Conservation (phyloP, 148 eudicot genomes). For the Salicornia ramosissima region DNA sequence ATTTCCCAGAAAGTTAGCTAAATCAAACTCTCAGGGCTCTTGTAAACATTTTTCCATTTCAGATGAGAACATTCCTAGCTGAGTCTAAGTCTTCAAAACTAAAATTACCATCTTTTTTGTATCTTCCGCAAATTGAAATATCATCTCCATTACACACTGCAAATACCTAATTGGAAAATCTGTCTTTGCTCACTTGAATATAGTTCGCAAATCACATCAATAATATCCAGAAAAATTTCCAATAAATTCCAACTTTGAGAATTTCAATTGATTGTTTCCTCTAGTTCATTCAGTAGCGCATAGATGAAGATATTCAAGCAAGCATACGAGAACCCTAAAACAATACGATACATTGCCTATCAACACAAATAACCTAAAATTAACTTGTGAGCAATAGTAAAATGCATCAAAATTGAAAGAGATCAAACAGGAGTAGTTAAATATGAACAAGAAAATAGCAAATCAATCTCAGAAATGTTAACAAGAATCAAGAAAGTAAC, state of each 20-base stretch:
- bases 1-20: too few relatives aligned
- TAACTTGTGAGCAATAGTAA: not conserved
- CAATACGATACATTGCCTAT: not conserved
- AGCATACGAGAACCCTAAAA: not conserved
- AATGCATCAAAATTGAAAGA: not conserved
- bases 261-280: not conserved
- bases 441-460: not conserved
- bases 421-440: not conserved
- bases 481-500: conserved; percentile 12
- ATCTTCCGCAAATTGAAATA: not conserved
- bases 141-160: not conserved
- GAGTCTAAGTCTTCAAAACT: not conserved
- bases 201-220: not conserved
- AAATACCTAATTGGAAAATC: not conserved
- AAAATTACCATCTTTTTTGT: too few relatives aligned
- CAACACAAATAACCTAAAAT: not conserved
- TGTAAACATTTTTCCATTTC: too few relatives aligned
- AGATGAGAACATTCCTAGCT: not conserved
- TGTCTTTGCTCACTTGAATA: not conserved
- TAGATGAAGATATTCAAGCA: too few relatives aligned
- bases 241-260: not conserved
- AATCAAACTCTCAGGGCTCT: too few relatives aligned
- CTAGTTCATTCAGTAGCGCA: not conserved
- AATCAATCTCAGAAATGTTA: too few relatives aligned
- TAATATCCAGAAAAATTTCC: not conserved